A percentile compares a stretch with the other conserved stretches of the same genome.
phyloP scores from a whole-genome alignment of 2,329 filamentous ascomycete genomes.

The Thielaviopsis populi region DNA sequence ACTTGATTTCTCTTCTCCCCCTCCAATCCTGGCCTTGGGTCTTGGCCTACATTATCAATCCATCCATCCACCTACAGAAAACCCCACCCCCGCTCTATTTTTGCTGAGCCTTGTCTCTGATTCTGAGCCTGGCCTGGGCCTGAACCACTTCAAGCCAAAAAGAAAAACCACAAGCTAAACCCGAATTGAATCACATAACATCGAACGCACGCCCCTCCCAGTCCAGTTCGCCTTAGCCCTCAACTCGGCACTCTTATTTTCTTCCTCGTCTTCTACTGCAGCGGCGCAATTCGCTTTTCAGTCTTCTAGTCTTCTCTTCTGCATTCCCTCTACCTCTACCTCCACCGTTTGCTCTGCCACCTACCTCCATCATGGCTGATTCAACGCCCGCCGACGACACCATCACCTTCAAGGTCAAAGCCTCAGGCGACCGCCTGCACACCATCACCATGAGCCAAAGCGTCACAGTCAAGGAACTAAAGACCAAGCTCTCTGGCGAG shows the following conservation, averaged over 20 bases:
- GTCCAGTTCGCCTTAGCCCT: neutral
- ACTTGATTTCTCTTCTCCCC: neutral
- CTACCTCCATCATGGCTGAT: slow-evolving; percentile 24
- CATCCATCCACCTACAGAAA: neutral
- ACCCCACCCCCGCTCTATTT: neutral
- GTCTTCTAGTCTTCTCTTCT: slow-evolving; percentile 14
- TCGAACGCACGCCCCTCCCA: neutral
- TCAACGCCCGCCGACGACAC: slow-evolving; percentile 55
- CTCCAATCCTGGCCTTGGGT: neutral
- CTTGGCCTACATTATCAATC: neutral
- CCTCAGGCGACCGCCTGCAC: slow-evolving; percentile 78
- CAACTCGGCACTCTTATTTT: neutral
- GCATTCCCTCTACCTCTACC: slow-evolving; percentile 14
- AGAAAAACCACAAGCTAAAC: slow-evolving; percentile 2
- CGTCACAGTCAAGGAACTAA: slow-evolving; percentile 71
- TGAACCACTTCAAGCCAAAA: neutral
- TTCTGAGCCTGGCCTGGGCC: neutral
- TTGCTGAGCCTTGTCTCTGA: neutral
- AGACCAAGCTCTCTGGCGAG: slow-evolving; percentile 65
- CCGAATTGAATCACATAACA: neutral
- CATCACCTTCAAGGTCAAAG: slow-evolving; percentile 93
- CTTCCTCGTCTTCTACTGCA: neutral
- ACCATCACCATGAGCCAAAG: slow-evolving; percentile 63
- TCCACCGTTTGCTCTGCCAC: neutral
- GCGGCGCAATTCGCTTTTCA: neutral